Base-by-base conservation (phyloP, 2,329 filamentous ascomycete genomes). In the Sporothrix protearum region DNA sequence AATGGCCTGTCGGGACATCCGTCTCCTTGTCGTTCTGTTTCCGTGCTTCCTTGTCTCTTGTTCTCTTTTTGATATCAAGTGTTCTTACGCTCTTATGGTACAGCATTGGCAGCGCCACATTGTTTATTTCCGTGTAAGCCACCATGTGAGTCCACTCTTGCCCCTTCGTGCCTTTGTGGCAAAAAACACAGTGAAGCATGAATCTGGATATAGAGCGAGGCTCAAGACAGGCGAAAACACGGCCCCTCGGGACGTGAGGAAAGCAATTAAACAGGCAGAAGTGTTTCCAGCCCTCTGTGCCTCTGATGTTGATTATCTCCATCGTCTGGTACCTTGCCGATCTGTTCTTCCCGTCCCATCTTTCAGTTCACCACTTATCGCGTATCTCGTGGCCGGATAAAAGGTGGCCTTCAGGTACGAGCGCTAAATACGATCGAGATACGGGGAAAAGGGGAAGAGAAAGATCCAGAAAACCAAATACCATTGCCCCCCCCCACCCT, bases 311-410 rank as follows among this genome's bases (percentile, higher is more conserved):
- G n/a, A 51, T 67, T 45, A 22, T 25, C 22, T 25, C 57, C 10
- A 14, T 53, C 53, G 25, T 55, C 66, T 33, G 45, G 67, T 59
- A 47, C 51, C 67, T 69, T 69, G 67, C 51, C 59, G 67, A 51
- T 33, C 67, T 30, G 19, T 45, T 45, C 36, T 39, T 53, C 39
- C 36, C 51, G 36, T 14, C 49, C 51, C 49, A 45, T 42, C 59
- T 25, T 28, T 45, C 33, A 10, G 39, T 33, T 67, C 33, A 30
- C 66, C 49, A 53, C 66, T 68, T 16, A 39, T n/a, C 19, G 4
- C 36, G n/a, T 39, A 28, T 61, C 68, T 69, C 55, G 53, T 69
- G 68, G 55, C 68, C 68, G 68, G 68, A 61, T 69, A 69, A 69
- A 61, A 36, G 22, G 14, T 22, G 25, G 0, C 25, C 5, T 69